A percentile compares a stretch with the other conserved stretches of the same genome.
Evolutionary conservation across 306 rosid genomes (phyloP).

Genomic region (Sindora glabra): DNA sequence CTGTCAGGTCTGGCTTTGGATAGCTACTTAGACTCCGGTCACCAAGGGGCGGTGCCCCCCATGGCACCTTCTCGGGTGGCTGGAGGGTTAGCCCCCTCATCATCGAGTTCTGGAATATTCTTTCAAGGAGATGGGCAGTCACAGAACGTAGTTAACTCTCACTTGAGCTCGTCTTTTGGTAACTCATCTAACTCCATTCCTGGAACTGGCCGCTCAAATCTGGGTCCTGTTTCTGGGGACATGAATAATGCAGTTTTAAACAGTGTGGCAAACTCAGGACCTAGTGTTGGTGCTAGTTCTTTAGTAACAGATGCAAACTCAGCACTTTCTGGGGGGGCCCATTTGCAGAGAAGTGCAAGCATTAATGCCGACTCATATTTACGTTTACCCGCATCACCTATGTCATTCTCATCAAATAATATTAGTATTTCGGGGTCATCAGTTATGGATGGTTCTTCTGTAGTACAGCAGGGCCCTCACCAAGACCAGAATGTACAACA

Average conservation of each 20-base stretch:
- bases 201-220: constrained; percentile 71
- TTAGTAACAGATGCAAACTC: constrained; percentile 99
- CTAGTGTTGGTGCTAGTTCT: constrained; percentile 94
- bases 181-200: constrained; percentile 70
- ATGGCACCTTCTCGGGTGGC: constrained; percentile 93
- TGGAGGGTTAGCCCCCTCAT: constrained; percentile 90
- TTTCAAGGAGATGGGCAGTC: constrained; percentile 93
- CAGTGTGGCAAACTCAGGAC: constrained; percentile 86
- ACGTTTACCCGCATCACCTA: constrained; percentile 87
- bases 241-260: constrained; percentile 71
- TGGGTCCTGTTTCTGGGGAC: constrained; percentile 85
- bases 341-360: constrained; percentile 97
- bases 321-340: constrained; percentile 86
- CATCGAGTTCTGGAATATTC: constrained; percentile 93
- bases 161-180: constrained; percentile 74
- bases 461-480: constrained; percentile 77
- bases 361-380: constrained; percentile 73
- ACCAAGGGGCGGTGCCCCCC: constrained; percentile 62
- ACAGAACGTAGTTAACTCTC: constrained; percentile 70
- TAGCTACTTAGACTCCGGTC: constrained; percentile 68
- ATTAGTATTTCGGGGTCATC: constrained; percentile 87
- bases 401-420: constrained; percentile 94
- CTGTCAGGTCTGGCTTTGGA: constrained; percentile 65
- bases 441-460: constrained; percentile 81
- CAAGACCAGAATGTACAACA: constrained; percentile 78